phyloP scores from a whole-genome alignment of 2,329 filamentous ascomycete species.

The Didymella pinodella region DNA sequence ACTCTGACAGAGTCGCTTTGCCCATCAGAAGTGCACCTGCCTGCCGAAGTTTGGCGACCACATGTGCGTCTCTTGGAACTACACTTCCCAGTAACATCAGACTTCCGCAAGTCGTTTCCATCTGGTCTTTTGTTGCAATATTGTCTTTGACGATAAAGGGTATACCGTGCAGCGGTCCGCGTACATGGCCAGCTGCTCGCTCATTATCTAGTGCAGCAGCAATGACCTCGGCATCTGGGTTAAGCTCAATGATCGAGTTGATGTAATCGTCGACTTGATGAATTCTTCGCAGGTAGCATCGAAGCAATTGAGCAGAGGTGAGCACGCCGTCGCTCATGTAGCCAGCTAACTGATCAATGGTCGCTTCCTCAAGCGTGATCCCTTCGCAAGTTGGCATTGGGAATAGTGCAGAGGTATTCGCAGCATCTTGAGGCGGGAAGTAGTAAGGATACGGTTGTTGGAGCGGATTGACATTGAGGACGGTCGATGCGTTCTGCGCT shows the following conservation, averaged over 20 bases:
- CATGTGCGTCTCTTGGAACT: constrained; percentile 72
- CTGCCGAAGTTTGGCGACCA: constrained; percentile 67
- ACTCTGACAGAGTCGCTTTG: constrained; percentile 75
- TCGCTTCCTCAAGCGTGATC: constrained; percentile 71
- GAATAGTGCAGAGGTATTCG: constrained; percentile 56
- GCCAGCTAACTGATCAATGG: constrained; percentile 71
- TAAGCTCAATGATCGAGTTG: constrained; percentile 70
- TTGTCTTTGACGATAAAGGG: constrained; percentile 76
- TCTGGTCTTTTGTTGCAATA: constrained; percentile 65
- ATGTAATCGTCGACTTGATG: constrained; percentile 71
- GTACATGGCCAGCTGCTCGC: constrained; percentile 62
- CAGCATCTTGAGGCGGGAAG: constrained; percentile 44
- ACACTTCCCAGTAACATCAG: constrained; percentile 71
- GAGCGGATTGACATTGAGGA: constrained; percentile 30
- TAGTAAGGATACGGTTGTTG: constrained; percentile 46
- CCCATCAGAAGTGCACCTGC: constrained; percentile 73
- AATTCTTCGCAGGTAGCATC: constrained; percentile 62
- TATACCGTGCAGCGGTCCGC: constrained; percentile 76
- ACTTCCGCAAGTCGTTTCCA: constrained; percentile 78
- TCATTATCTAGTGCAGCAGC: constrained; percentile 69
- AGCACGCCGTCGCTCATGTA: constrained; percentile 59
- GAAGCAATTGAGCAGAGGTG: constrained; percentile 32
- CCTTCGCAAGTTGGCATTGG: constrained; percentile 69
- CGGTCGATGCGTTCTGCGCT: constrained; percentile 22
- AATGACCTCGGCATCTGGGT: constrained; percentile 71